Conservation (phyloP, 2,329 filamentous ascomycete genomes). For the Fusarium brevicatenulatum region DNA sequence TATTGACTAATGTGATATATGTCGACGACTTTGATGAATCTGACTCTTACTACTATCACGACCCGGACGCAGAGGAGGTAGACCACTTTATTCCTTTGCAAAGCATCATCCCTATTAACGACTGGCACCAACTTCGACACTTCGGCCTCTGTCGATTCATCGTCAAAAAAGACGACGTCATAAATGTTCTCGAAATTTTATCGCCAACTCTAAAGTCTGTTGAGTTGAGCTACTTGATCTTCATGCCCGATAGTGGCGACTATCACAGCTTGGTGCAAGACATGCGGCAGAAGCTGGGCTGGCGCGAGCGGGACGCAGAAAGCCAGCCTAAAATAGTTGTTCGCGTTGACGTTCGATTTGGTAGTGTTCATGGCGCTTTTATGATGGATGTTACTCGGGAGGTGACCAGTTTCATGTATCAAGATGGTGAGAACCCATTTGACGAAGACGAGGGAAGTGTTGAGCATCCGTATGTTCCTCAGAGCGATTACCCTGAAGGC, state of each 20-base stretch:
- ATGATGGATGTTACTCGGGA: background rate
- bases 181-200: background rate
- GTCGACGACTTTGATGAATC: background rate
- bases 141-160: background rate
- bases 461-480: background rate
- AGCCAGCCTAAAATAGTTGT: conserved; percentile 1
- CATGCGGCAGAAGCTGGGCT: background rate
- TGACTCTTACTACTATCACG: background rate
- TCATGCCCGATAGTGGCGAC: background rate
- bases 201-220: background rate
- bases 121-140: conserved; percentile 10
- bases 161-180: background rate
- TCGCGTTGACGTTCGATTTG: background rate
- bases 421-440: background rate
- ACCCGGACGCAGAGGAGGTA: background rate
- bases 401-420: background rate
- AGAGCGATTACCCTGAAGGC: background rate
- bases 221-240: background rate
- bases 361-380: background rate
- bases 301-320: background rate
- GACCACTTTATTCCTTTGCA: background rate
- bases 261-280: background rate
- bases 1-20: background rate
- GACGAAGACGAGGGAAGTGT: background rate
- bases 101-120: background rate